Conservation (phyloP, 768 basidiomycete species). For the Filobasidium floriforme region DNA sequence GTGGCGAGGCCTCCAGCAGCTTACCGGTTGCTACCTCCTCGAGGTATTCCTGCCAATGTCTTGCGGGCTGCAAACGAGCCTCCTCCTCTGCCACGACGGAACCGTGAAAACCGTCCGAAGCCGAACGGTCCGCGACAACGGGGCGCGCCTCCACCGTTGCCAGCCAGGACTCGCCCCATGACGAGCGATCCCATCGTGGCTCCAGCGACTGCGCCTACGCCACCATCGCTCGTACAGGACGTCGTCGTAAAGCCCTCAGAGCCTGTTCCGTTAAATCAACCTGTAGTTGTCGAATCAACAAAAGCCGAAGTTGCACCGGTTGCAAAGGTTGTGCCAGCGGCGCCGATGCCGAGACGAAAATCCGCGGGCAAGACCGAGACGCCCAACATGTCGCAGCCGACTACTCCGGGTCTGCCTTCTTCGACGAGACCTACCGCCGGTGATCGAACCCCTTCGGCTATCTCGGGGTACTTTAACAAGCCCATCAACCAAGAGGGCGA, state of each 20-base stretch:
- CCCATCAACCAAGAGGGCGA: neutral
- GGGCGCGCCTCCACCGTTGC: constrained; percentile 19
- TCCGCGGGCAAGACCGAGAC: constrained; percentile 14
- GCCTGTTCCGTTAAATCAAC: neutral
- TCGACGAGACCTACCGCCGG: constrained; percentile 19
- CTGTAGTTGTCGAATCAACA: no score
- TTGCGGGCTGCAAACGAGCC: constrained; percentile 13
- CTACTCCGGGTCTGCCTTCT: constrained; percentile 23
- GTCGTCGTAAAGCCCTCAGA: no score
- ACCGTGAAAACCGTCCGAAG: constrained; percentile 8
- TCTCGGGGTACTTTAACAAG: neutral
- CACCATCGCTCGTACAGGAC: constrained; percentile 12
- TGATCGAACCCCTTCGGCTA: neutral
- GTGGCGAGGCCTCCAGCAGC: constrained; percentile 13
- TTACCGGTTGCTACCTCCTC: constrained; percentile 22
- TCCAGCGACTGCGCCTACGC: constrained; percentile 27
- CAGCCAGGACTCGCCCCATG: constrained; percentile 15
- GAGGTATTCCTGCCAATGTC: constrained; percentile 20
- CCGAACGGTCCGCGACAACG: constrained; percentile 20
- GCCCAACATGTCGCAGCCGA: constrained; percentile 20
- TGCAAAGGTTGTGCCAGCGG: no score
- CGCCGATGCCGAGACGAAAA: no score
- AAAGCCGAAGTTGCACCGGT: no score
- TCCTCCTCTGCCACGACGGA: constrained; percentile 9
- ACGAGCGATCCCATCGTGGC: constrained; percentile 1